Base-by-base conservation (phyloP, 441 rosid species). In the Adansonia grandidieri region DNA sequence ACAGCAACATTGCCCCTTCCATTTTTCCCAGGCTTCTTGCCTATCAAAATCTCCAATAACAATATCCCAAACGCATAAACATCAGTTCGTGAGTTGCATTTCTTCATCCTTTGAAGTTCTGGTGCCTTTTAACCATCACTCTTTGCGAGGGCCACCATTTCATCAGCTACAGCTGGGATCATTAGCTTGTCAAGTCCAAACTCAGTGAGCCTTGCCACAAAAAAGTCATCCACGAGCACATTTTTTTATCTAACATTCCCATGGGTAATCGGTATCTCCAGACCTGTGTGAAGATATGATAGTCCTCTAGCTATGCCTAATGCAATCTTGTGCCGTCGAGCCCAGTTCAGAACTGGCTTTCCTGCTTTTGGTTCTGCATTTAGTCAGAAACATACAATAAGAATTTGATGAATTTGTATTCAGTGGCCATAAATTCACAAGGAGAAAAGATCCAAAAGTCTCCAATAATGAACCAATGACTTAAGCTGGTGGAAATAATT, bases 91-190 rank as follows among this genome's bases (percentile, higher is more conserved):
- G 96, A 89, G 74, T 88, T 94, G 84, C 97, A 91, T 68, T 94
- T 96, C 93, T 96, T 96, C 98, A 92, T 94, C 90, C 82, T 91
- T 76, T 96, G 97, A 68, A 96, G 97, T 78, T 96, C 98, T 0
- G 98, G 97, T 24, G 99, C 99, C 79, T 94, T 96, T 85, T 94
- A 94, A 11, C 99, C 99, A 0, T 96, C 98, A 0, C 85, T 76
- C 85, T 96, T 96, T 5, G 98, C 96, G 7, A 90, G 91, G 50
- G 96, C 90, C 48, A 96, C 92, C n/a, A 96, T 93, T 85, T 96
- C 99, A 68, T 96, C 97, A 0, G 99, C 98, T 22, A 96, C 91
- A 2, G 94, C 78, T 5, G 97, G 97, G 72, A 96, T 84, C 98
- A 96, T 92, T 79, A 96, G 81, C 89, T 91, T 92, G 87, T 96